Conservation (phyloP, 176 grass and related monocot genomes). For the Avena eriantha region DNA sequence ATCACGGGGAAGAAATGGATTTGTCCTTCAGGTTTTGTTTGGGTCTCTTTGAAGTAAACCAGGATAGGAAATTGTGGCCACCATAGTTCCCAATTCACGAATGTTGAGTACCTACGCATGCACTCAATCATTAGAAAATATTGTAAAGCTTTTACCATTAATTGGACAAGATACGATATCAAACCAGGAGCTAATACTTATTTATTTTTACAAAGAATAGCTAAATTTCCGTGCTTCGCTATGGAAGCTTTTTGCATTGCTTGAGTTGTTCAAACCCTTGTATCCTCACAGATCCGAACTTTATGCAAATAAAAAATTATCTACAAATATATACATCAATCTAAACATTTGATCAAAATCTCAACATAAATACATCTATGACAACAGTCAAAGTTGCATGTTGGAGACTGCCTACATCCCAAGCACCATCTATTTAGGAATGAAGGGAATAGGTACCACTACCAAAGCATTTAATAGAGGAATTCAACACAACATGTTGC, state of each 20-base stretch:
- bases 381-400: neutral
- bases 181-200: neutral
- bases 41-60: conserved; percentile 96
- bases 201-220: neutral
- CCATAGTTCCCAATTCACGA: conserved; percentile 95
- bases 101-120: conserved; percentile 72
- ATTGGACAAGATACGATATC: neutral
- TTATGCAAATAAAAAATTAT: neutral
- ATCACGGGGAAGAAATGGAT: conserved; percentile 97
- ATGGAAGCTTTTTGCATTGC: neutral
- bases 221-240: neutral
- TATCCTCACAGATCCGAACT: neutral
- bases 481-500: conserved; percentile 2
- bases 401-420: neutral
- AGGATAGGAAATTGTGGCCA: conserved; percentile 83
- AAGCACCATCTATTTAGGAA: neutral
- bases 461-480: neutral
- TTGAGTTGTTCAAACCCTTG: neutral
- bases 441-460: neutral
- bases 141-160: conserved; percentile 25
- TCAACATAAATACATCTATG: neutral
- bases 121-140: neutral
- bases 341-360: neutral
- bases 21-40: conserved; percentile 89
- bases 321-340: neutral